A percentile compares a stretch with the other conserved stretches of the same genome.
Evolutionary conservation across 2,329 filamentous ascomycete species (phyloP).

Genomic region (Trichoderma harzianum): DNA sequence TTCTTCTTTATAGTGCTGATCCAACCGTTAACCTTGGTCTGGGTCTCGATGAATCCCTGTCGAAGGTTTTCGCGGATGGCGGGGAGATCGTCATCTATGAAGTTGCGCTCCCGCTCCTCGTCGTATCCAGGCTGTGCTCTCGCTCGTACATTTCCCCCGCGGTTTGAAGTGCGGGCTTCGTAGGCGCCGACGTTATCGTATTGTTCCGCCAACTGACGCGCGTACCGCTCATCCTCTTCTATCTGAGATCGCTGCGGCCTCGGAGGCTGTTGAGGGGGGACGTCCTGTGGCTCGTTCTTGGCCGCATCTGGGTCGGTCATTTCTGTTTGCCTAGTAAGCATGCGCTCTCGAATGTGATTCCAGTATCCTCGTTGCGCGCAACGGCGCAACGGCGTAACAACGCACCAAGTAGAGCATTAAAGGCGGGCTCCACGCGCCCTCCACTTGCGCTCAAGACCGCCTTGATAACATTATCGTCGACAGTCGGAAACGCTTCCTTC

Average conservation of each 20-base stretch:
- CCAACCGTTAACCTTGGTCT: conserved; percentile 89
- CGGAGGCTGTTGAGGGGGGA: conserved; percentile 74
- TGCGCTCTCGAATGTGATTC: conserved; percentile 18
- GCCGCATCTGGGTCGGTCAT: conserved; percentile 76
- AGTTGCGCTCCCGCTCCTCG: conserved; percentile 70
- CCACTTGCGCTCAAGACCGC: conserved; percentile 83
- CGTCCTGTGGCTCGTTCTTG: conserved; percentile 51
- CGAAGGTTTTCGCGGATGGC: conserved; percentile 89
- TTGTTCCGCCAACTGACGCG: conserved; percentile 87
- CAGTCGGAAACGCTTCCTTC: conserved; percentile 87
- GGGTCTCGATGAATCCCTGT: conserved; percentile 93
- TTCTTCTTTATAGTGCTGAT: conserved; percentile 89
- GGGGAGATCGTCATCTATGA: conserved; percentile 93
- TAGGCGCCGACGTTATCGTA: conserved; percentile 66
- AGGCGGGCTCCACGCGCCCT: conserved; percentile 86
- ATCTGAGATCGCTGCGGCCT: conserved; percentile 74
- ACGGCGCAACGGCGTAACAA: background rate
- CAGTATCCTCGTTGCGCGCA: background rate
- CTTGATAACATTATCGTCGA: conserved; percentile 77
- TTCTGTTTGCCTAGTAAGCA: conserved; percentile 41
- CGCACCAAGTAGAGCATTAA: conserved; percentile 84
- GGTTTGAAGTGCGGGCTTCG: conserved; percentile 53
- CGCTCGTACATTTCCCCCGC: conserved; percentile 39
- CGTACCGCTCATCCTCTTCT: conserved; percentile 87
- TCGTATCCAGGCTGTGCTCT: conserved; percentile 7